Evolutionary conservation across 768 basidiomycete species (phyloP).

Genomic region (Paxillus involutus): DNA sequence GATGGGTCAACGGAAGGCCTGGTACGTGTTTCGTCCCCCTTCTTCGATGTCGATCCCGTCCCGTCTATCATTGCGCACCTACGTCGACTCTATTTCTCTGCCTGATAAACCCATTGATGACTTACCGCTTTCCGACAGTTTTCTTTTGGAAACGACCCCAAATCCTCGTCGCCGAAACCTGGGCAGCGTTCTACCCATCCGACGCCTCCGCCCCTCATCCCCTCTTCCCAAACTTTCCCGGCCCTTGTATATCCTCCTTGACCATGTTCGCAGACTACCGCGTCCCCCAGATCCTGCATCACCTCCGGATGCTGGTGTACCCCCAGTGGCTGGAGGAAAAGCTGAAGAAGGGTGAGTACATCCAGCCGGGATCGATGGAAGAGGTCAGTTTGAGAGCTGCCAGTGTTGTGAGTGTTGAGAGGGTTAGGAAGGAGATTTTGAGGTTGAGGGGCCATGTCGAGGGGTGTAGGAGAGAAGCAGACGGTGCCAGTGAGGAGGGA

Average conservation of each 20-base stretch:
- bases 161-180: constrained; percentile 87
- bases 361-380: constrained; percentile 60
- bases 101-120: background rate
- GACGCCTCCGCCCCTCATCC: constrained; percentile 54
- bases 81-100: background rate
- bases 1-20: constrained; percentile 53
- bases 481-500: too few species aligned
- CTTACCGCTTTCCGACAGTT: constrained; percentile 40
- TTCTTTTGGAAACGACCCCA: constrained; percentile 90
- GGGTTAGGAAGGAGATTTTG: constrained; percentile 60
- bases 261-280: constrained; percentile 97
- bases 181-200: constrained; percentile 86
- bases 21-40: constrained; percentile 36
- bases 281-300: constrained; percentile 88
- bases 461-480: constrained; percentile 23
- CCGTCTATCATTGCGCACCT: background rate
- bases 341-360: constrained; percentile 42
- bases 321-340: constrained; percentile 55
- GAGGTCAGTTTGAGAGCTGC: constrained; percentile 81
- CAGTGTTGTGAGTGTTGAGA: constrained; percentile 79
- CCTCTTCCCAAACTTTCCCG: constrained; percentile 60
- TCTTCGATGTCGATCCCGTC: too few species aligned
- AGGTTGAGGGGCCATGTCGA: constrained; percentile 29
- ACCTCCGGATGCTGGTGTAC: constrained; percentile 74
- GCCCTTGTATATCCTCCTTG: constrained; percentile 63